Evolutionary conservation across 1,284 basidiomycete genomes (phyloP), one percentile per base, ranked within the genome.

Genomic region (Moesziomyces parantarcticus): DNA sequence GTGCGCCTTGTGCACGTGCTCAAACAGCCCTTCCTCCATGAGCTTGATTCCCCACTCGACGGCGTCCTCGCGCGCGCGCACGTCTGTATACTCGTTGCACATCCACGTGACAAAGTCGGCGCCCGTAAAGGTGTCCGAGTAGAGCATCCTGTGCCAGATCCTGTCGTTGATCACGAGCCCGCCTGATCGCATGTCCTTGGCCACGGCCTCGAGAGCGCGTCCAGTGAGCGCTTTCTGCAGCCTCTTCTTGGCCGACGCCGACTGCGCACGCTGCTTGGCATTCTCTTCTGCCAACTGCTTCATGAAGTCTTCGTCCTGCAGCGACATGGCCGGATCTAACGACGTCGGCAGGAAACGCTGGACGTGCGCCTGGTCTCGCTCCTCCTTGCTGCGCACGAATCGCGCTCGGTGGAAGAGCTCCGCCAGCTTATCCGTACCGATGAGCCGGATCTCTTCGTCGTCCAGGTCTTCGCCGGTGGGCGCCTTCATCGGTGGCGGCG

Each of bases 401-500:
- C 78, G 53, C 3, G 78, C 79, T 10, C 78, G 67, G 23, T 75
- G 74, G 83, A 97, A 93, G 54, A 92, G 88, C 76, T 97, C 93
- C 1, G 92, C 92, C 2, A 97, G 89, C 79, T 93, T 94, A 83
- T 95, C 92, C 50, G 94, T 95, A 1, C 95, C 96, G 20, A 92
- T 86, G 36, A 97, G 87, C 22, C 93, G 89, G 18, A 91, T 90
- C 84, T 98, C 95, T 82, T 95, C 92, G 34, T 93, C 91, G 75
- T 91, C 89, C 34, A 83, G 60, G 29, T 69, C 62, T 55, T 83
- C 84, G 36, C 82, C 80, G 46, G 79, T 66, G 3, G 72, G 65
- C 23, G 74, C 79, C 50, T 59, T 70, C 79, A 73, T 85, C 50
- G 63, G 76, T 58, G 93, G 88, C 63, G 89, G 92, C 36, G 88